Evolutionary conservation across 306 rosid genomes (phyloP).

Genomic region (Astragalus glycyphyllos): DNA sequence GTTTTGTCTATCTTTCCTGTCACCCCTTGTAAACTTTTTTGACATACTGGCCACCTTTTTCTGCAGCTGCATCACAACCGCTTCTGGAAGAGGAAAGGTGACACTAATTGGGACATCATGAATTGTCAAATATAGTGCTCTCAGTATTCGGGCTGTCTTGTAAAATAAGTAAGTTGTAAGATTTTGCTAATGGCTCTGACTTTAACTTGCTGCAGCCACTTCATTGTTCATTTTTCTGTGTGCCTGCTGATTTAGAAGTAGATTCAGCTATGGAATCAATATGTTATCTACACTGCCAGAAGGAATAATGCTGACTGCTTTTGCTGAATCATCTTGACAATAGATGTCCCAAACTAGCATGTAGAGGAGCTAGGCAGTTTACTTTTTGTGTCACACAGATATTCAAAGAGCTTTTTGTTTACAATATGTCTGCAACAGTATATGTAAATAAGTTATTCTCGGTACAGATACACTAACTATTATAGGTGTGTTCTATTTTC

Average conservation of each 20-base stretch:
- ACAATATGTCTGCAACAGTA: conserved; percentile 17
- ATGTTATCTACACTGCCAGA: neutral
- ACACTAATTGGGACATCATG: conserved; percentile 44
- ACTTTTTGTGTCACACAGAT: conserved; percentile 3
- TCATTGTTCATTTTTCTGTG: conserved; percentile 43
- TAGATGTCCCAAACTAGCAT: conserved; percentile 7
- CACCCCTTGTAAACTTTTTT: conserved; percentile 28
- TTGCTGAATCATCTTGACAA: conserved; percentile 18
- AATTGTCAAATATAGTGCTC: conserved; percentile 34
- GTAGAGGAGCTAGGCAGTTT: neutral
- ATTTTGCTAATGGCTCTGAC: conserved; percentile 28
- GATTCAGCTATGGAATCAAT: neutral
- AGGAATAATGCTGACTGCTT: neutral
- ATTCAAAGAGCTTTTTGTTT: conserved; percentile 21
- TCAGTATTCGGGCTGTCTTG: conserved; percentile 24
- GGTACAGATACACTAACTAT: neutral
- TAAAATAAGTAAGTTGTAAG: conserved; percentile 16
- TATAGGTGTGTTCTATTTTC: neutral
- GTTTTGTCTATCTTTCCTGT: conserved; percentile 1
- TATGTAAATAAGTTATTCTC: conserved; percentile 11
- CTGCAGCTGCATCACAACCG: conserved; percentile 63
- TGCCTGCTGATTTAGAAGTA: conserved; percentile 28
- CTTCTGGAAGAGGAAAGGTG: conserved; percentile 62
- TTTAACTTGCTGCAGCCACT: conserved; percentile 44
- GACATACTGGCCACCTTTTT: conserved; percentile 36